A percentile compares a stretch with the other conserved stretches of the same genome.
These are phyloP conservation scores for Lentinula raphanica DNA, from an alignment of 768 basidiomycete species.

Conservation along the genomic window DNA sequence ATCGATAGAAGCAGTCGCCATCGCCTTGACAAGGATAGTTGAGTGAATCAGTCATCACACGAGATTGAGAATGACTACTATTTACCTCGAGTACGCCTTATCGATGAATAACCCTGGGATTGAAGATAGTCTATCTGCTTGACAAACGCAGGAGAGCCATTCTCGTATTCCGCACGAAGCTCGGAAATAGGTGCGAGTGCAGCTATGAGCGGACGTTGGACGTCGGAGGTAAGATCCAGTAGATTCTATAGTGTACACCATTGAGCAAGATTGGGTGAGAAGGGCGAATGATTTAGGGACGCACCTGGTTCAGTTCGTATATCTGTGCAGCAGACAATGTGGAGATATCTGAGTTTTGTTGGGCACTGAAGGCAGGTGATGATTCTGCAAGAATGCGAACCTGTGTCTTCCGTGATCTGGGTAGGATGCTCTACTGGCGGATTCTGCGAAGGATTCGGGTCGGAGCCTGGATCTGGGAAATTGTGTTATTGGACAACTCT, in stretches of 20 bases:
- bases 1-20: conserved; percentile 91
- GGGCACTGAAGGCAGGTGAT: background rate
- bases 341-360: conserved; percentile 23
- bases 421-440: background rate
- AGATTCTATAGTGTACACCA: conserved; percentile 23
- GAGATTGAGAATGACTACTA: background rate
- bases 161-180: conserved; percentile 64
- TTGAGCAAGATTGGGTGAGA: background rate
- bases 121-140: conserved; percentile 73
- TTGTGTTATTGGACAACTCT: background rate
- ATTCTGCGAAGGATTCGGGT: background rate
- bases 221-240: conserved; percentile 32
- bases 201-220: conserved; percentile 49
- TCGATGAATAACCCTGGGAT: conserved; percentile 52
- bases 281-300: background rate
- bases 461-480: background rate
- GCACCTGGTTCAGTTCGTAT: conserved; percentile 36
- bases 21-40: conserved; percentile 44
- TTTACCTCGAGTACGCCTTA: conserved; percentile 70
- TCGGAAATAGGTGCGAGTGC: conserved; percentile 44
- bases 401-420: conserved; percentile 4
- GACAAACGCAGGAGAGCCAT: conserved; percentile 53
- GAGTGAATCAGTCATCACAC: background rate
- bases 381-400: background rate
- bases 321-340: conserved; percentile 28